Conservation (phyloP, 805 yeast species). For the Candida patagonica region DNA sequence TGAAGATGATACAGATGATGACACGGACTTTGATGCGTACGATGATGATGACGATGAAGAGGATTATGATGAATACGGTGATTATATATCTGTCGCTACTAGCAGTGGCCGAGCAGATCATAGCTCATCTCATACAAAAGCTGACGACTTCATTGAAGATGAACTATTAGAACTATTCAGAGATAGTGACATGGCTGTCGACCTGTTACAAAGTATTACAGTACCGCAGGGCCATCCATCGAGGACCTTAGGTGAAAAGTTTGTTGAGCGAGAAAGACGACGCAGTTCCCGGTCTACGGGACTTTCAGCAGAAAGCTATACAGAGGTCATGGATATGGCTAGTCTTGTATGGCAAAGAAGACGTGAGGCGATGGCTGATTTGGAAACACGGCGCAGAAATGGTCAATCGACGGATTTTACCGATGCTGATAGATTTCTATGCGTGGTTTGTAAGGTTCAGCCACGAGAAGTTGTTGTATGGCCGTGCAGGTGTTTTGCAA, state of each 20-base stretch:
- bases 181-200: slow-evolving; percentile 2
- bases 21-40: background rate
- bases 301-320: background rate
- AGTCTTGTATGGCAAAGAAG: background rate
- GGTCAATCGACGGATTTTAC: background rate
- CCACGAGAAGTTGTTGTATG: slow-evolving; percentile 72
- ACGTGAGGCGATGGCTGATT: background rate
- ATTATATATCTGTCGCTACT: no score
- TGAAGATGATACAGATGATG: background rate
- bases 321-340: slow-evolving; percentile 1
- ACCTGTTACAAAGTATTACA: background rate
- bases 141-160: slow-evolving; percentile 1
- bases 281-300: slow-evolving; percentile 1
- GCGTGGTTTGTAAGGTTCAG: slow-evolving; percentile 76
- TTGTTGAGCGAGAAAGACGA: background rate
- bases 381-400: background rate
- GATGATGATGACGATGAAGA: slow-evolving; percentile 3
- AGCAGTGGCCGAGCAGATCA: background rate
- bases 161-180: slow-evolving; percentile 1
- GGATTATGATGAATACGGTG: background rate
- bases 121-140: background rate
- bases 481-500: slow-evolving; percentile 88
- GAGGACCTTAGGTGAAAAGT: background rate
- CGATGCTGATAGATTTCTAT: slow-evolving; percentile 26
- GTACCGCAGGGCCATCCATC: slow-evolving; percentile 2